Evolutionary conservation across 192 early-diverging fungal species (phyloP), one percentile per base, ranked within the genome.

Genomic region (Cladochytrium replicatum): DNA sequence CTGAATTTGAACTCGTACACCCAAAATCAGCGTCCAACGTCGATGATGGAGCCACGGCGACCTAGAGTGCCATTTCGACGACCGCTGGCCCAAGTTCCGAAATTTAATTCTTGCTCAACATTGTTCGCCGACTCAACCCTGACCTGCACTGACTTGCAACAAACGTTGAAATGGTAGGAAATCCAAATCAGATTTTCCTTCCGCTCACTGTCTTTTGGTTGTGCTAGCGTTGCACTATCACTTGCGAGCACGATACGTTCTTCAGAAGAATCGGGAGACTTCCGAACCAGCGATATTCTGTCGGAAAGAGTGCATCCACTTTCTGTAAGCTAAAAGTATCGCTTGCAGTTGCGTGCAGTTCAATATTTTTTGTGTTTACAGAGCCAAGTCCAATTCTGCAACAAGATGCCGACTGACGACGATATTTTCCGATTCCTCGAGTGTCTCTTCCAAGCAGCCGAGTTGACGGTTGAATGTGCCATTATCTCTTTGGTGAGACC

Each of bases 361-460:
- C 28, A 41, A 6, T 34, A 43, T 8, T 41, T 53, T 22, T 55
- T 13, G 19, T 19, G 31, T 15, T 2, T 44, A 8, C 43, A 77
- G 71, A 56, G 59, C 48, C 60, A 72, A 37, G 64, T 77, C 17
- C 71, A 64, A 41, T 74, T 74, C 32, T 66, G 63, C 54, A 41
- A 25, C 22, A 48, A 55, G 15, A 58, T 50, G 22, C 66, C 70
- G 1, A 37, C 48, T 6, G 66, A 64, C 57, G 67, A 74, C 9
- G 78, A 80, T 25, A 65, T 84, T 13, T 82, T 61, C 63, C 71
- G 66, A 23, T 84, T 76, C 44, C 63, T 84, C 48, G 63, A 76
- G 24, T 80, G 77, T 50, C 61, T 84, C 23, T 82, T 84, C 66
- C 67, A 77, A 41, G 71, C 79, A 7, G 74, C 79, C 8, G 76